Conservation (phyloP, 1,284 basidiomycete genomes). For the Papiliotrema flavescens region DNA sequence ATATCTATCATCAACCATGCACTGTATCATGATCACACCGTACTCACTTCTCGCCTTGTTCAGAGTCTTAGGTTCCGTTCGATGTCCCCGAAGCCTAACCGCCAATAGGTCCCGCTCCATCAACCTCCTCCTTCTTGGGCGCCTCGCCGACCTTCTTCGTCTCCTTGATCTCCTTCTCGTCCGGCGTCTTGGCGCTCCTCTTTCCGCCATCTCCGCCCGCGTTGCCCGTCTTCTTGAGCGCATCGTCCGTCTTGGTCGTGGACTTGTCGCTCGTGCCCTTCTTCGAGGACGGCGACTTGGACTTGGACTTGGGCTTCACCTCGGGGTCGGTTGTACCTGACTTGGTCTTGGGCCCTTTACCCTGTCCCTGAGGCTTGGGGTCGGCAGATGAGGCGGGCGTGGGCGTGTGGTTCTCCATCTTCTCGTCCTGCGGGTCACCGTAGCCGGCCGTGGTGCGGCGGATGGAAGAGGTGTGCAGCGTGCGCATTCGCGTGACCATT, state of each 20-base stretch:
- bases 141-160: conserved; percentile 38
- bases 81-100: conserved; percentile 15
- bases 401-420: conserved; percentile 29
- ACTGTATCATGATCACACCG: conserved; percentile 3
- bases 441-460: conserved; percentile 25
- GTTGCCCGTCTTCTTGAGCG: conserved; percentile 3
- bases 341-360: conserved; percentile 13
- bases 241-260: neutral
- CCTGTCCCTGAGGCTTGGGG: conserved; percentile 23
- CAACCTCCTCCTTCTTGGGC: conserved; percentile 30
- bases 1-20: conserved; percentile 2
- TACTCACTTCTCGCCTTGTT: neutral
- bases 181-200: conserved; percentile 4
- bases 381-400: conserved; percentile 22
- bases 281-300: neutral
- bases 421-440: conserved; percentile 34
- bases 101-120: conserved; percentile 31
- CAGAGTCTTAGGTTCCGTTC: neutral
- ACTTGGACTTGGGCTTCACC: conserved; percentile 8
- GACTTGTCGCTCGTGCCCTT: neutral
- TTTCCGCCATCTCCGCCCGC: conserved; percentile 8
- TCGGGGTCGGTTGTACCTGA: conserved; percentile 27
- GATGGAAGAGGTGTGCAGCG: conserved; percentile 6
- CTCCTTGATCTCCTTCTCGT: conserved; percentile 23
- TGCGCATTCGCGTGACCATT: too few relatives aligned